A percentile compares a stretch with the other conserved stretches of the same genome.
Conservation (phyloP, 2,329 filamentous ascomycete species). For the Colletotrichum caudatum region DNA sequence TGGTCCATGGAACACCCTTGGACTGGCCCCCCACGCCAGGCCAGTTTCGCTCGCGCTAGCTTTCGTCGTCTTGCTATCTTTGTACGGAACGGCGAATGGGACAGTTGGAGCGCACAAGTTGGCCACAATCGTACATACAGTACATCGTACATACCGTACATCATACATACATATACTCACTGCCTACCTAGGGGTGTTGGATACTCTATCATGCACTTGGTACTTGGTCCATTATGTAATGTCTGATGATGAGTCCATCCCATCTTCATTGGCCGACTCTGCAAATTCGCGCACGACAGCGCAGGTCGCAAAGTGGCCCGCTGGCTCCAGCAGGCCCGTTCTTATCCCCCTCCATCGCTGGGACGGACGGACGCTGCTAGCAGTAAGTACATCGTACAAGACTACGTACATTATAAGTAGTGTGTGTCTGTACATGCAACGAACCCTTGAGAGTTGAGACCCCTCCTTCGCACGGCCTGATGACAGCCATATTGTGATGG, state of each 20-base stretch:
- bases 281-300: not conserved
- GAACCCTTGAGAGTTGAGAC: constrained; percentile 2
- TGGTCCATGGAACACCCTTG: not conserved
- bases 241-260: constrained; percentile 7
- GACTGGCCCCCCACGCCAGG: not conserved
- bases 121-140: not conserved
- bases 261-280: constrained; percentile 16
- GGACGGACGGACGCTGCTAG: no score
- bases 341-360: not conserved
- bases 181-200: no score
- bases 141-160: no score
- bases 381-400: no score
- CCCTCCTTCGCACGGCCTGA: not conserved
- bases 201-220: no score
- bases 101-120: not conserved
- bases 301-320: not conserved
- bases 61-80: not conserved
- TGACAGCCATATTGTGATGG: constrained; percentile 13
- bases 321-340: not conserved
- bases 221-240: not conserved
- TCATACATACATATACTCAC: not conserved
- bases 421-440: not conserved
- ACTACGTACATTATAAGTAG: no score
- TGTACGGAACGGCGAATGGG: not conserved
- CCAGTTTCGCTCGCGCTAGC: constrained; percentile 2